Conservation (phyloP, 176 grass and related monocot genomes). For the Triticum urartu region DNA sequence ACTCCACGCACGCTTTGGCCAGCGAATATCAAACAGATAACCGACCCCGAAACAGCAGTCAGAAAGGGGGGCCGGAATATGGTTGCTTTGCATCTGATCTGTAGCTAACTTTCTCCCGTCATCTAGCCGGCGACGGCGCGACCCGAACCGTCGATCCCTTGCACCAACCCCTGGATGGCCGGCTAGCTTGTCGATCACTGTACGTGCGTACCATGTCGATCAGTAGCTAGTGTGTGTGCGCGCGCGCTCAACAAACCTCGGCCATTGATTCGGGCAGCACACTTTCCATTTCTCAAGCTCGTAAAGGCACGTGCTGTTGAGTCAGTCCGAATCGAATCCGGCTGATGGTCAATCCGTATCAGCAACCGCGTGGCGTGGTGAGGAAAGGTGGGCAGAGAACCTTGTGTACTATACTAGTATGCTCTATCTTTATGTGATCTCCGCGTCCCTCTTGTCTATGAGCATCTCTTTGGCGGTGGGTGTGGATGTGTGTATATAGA, state of each 20-base stretch:
- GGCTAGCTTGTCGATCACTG: not conserved
- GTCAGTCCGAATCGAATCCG: not conserved
- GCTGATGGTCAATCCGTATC: not conserved
- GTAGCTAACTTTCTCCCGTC: too few species aligned
- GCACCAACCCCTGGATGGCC: not conserved
- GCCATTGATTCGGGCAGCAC: not conserved
- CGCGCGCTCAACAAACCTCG: not conserved
- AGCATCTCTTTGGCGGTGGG: too few species aligned
- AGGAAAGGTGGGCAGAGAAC: not conserved
- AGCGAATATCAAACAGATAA: too few species aligned
- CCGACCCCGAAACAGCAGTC: too few species aligned
- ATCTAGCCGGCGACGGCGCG: not conserved
- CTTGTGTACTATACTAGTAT: not conserved
- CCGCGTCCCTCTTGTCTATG: not conserved
- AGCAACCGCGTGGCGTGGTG: not conserved
- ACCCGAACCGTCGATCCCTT: not conserved
- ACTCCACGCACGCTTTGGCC: too few species aligned
- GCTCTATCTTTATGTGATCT: not conserved
- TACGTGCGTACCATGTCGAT: not conserved
- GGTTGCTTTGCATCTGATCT: not conserved
- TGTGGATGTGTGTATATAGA: not conserved
- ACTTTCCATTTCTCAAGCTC: not conserved
- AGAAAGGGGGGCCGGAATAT: not conserved
- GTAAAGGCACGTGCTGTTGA: not conserved
- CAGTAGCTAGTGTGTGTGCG: not conserved